Evolutionary conservation across 2,329 filamentous ascomycete species (phyloP), one percentile per base, ranked within the genome.

Genomic region (Fusarium sterilihyphosum): DNA sequence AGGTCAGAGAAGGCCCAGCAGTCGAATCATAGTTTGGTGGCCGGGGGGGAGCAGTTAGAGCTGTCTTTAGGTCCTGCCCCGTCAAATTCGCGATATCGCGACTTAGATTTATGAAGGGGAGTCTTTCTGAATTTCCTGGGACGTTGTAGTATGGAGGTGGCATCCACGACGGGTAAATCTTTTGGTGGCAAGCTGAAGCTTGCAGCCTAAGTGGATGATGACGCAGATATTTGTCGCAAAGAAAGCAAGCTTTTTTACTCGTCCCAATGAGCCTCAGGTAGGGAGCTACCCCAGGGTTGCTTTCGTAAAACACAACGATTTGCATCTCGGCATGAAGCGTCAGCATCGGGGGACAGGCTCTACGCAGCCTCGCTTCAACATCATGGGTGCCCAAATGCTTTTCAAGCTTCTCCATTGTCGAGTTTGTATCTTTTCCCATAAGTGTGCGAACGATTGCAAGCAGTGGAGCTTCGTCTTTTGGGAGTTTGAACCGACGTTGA

Each of bases 311-410:
- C 5, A 57, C 70, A 61, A 80, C 37, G 10, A 82, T 59, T 62
- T 82, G 81, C 74, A 82, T 78, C 59, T 82, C 80, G 5, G 80
- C 81, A 57, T 82, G 80, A 1, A 80, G 65, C 2, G 77, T 79
- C 2, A 81, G 72, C 6, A 60, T 56, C 37, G 71, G n/a, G 10
- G 18, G 61, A 47, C 73, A 81, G 24, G 74, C 70, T 26, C 31
- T 46, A 22, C 75, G 74, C 9, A 82, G 65, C 31, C 43, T 29
- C 14, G 11, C 13, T 49, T 74, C 70, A 31, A 46, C 12, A 17
- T 70, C 44, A 12, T 18, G 12, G 14, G 31, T 60, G 4, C 5
- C 54, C 9, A 62, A 40, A 44, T 24, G 61, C 3, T 63, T 44
- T 22, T 37, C 53, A n/a, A 29, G 26, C 44, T 57, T 79, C 71